These are phyloP conservation scores for Solanum aculeatissimum DNA, from an alignment of 305 asterid species.

Conservation along the genomic window DNA sequence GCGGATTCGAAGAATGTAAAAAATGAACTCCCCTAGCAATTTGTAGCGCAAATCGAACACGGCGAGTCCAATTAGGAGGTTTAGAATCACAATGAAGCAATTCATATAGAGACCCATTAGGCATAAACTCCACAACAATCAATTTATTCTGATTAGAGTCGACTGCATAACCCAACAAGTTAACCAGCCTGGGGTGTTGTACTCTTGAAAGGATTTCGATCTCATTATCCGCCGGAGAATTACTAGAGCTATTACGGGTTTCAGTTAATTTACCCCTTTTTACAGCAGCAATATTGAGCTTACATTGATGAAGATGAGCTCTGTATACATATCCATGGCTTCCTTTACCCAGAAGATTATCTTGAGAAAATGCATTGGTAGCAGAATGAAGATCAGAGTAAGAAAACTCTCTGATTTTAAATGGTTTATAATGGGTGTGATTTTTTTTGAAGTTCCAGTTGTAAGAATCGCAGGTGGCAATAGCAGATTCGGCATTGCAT, in stretches of 20 bases:
- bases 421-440: conserved; percentile 5
- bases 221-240: conserved; percentile 49
- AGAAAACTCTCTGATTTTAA: conserved; percentile 24
- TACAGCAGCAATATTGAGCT: conserved; percentile 41
- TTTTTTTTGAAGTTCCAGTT: conserved; percentile 22
- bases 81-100: conserved; percentile 41
- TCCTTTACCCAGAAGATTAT: conserved; percentile 68
- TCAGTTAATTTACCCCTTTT: conserved; percentile 30
- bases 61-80: conserved; percentile 54
- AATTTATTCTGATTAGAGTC: conserved; percentile 28
- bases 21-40: conserved; percentile 60
- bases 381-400: conserved; percentile 49
- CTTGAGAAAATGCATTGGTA: conserved; percentile 49
- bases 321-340: conserved; percentile 71
- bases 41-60: conserved; percentile 59
- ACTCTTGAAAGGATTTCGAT: conserved; percentile 57
- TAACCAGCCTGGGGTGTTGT: conserved; percentile 52
- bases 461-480: conserved; percentile 58
- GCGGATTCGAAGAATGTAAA: conserved; percentile 55
- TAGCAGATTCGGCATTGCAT: conserved; percentile 59
- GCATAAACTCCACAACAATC: conserved; percentile 78
- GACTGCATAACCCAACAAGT: conserved; percentile 46
- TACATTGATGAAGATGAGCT: conserved; percentile 32
- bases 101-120: conserved; percentile 61
- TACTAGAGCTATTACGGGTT: neutral